Percentiles rank a stretch among this genome's conserved stretches.
Evolutionary conservation across 1,284 basidiomycete genomes (phyloP).

Genomic region (Rhodofomes roseus): DNA sequence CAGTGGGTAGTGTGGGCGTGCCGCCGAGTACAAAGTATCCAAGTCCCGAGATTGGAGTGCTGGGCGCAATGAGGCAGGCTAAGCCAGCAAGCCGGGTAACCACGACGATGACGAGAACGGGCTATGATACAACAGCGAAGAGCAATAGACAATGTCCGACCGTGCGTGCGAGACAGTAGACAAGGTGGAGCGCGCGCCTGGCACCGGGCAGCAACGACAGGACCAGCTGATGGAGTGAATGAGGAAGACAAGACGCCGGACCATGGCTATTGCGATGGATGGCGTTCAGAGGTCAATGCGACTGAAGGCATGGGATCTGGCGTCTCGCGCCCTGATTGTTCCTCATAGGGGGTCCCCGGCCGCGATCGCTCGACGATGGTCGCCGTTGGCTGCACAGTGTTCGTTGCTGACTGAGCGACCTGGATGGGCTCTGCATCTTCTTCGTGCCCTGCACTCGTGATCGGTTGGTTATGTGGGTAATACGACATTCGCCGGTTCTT

Average conservation of each 20-base stretch:
- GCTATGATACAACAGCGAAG: conserved; percentile 2
- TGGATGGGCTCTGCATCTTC: conserved; percentile 33
- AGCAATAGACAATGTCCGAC: background rate
- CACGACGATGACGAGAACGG: background rate
- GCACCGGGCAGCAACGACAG: conserved; percentile 1
- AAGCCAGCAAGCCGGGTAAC: conserved; percentile 12
- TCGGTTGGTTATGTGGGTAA: conserved; percentile 74
- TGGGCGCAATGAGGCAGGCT: background rate
- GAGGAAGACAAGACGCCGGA: conserved; percentile 4
- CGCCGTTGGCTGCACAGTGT: conserved; percentile 40
- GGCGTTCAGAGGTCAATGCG: conserved; percentile 14
- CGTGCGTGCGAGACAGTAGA: background rate
- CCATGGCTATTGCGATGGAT: conserved; percentile 9
- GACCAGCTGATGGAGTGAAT: conserved; percentile 4
- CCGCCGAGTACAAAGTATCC: conserved; percentile 1
- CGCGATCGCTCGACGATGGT: conserved; percentile 54
- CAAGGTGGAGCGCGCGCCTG: background rate
- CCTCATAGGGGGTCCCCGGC: conserved; percentile 46
- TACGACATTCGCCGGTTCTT: conserved; percentile 66
- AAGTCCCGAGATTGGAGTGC: background rate
- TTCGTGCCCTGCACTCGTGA: conserved; percentile 44
- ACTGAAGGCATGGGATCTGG: conserved; percentile 13
- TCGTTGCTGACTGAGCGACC: conserved; percentile 37
- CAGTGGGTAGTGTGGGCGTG: background rate
- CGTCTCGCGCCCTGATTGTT: conserved; percentile 11